Base-by-base conservation (phyloP, 495 filamentous ascomycete species). In the Penicillium riverlandense region DNA sequence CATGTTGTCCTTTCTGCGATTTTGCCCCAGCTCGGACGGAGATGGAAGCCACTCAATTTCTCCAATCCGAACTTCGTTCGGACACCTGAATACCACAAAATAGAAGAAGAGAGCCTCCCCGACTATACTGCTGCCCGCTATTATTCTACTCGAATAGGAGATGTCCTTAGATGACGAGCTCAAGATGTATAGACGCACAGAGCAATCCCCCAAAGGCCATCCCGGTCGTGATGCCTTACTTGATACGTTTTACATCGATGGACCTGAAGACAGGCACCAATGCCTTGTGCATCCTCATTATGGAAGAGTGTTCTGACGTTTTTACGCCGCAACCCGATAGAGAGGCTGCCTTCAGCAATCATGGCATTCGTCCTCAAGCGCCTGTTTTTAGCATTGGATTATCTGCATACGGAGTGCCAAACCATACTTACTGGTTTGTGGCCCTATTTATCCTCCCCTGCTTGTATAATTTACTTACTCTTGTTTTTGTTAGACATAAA, bases 361-460 rank as follows among this genome's bases (percentile, higher is more conserved):
- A 14, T 41, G 11, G 55, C 60, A 45, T 29, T 43, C n/a, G 50
- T 58, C 28, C 33, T 64, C 14, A 15, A 40, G 8, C 38, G 57
- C 22, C 32, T 64, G 8, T 48, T 66, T 33, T 29, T 47, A n/a
- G 61, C 54, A 14, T 50, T 65, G 11, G 54, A 63, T 37, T 65
- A 63, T 40, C 47, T 65, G 9, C 61, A 65, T 45, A 57, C 57
- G 31, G 54, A 61, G 29, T 60, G 62, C 47, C 67, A 71, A 41
- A 64, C 73, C 29, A 60, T 66, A 31, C 58, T 62, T 7, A 64
- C 59, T 29, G 53, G 43, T 41, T 14, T 37, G 36, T 45, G 27
- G n/a, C 31, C 16, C 15, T 16, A 4, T 16, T 28, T 33, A 27
- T 7, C 28, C 35, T 29, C 16, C 32, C n/a, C 34, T 28, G 28